Conservation (phyloP, 345 rosid species). For the Gossypium australe region DNA sequence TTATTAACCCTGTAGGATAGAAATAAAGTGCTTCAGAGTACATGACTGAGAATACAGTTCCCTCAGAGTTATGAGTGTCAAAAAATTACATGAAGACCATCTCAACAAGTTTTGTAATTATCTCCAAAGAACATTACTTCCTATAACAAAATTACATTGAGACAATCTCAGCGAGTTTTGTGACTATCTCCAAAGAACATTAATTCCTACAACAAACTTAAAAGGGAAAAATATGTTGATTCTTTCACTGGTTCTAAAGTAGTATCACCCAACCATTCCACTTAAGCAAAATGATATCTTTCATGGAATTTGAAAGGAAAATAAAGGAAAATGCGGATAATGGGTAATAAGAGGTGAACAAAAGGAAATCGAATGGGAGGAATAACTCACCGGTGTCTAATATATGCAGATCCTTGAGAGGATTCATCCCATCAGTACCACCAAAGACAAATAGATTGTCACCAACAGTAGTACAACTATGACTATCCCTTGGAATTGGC, state of each 20-base stretch:
- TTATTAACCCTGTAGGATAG: neutral
- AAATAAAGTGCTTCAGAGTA: neutral
- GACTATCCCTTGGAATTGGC: conserved; percentile 93
- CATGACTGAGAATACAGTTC: neutral
- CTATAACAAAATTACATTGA: neutral
- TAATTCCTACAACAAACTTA: neutral
- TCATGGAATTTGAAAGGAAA: neutral
- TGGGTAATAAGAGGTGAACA: conserved; percentile 2
- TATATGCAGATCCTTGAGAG: conserved; percentile 78
- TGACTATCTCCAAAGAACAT: neutral
- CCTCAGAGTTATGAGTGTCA: neutral
- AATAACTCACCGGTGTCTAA: conserved; percentile 74
- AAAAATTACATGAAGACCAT: neutral
- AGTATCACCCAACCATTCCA: neutral
- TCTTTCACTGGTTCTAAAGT: neutral
- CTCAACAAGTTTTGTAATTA: neutral
- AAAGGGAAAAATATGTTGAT: neutral
- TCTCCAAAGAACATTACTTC: neutral
- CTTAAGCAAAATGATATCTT: neutral
- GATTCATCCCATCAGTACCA: conserved; percentile 87
- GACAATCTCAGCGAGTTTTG: neutral
- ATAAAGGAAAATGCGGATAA: neutral
- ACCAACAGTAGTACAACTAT: conserved; percentile 74
- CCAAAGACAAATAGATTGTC: conserved; percentile 82
- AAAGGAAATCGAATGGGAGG: conserved; percentile 5